phyloP scores from a whole-genome alignment of 2,329 filamentous ascomycete species.

The Pseudocercospora fuligena region DNA sequence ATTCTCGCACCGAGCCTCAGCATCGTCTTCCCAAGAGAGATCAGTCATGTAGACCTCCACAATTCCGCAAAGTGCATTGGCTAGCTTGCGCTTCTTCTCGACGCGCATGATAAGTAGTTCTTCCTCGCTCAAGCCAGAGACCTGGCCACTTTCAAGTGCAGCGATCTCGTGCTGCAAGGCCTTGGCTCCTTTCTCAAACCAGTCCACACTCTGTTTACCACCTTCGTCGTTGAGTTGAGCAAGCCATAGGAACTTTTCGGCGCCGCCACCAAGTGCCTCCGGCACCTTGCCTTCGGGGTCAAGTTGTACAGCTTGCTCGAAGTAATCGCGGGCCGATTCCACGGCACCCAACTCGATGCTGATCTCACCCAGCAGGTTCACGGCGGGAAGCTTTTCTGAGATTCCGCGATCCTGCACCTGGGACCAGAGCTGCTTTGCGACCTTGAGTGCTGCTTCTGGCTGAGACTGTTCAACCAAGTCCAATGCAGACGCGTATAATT shows the following conservation, averaged over 20 bases:
- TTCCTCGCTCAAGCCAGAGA: conserved; percentile 39
- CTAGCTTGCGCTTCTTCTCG: conserved; percentile 80
- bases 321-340: conserved; percentile 73
- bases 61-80: conserved; percentile 90
- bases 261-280: conserved; percentile 76
- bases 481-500: conserved; percentile 62
- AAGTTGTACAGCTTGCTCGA: conserved; percentile 72
- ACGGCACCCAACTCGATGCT: conserved; percentile 81
- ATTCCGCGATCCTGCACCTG: conserved; percentile 46
- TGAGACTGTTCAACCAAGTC: conserved; percentile 63
- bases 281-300: conserved; percentile 75
- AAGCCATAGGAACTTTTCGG: conserved; percentile 93
- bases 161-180: conserved; percentile 75
- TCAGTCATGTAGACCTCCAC: conserved; percentile 99
- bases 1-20: conserved; percentile 83
- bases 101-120: conserved; percentile 53
- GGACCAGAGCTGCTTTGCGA: conserved; percentile 59
- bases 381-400: conserved; percentile 61
- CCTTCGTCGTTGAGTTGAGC: conserved; percentile 80
- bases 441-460: conserved; percentile 60
- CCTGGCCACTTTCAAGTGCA: conserved; percentile 57
- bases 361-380: conserved; percentile 81
- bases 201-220: conserved; percentile 62
- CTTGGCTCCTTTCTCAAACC: conserved; percentile 70
- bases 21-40: conserved; percentile 75